Evolutionary conservation across 495 filamentous ascomycete genomes (phyloP).

Genomic region (Penicillium antarcticum): DNA sequence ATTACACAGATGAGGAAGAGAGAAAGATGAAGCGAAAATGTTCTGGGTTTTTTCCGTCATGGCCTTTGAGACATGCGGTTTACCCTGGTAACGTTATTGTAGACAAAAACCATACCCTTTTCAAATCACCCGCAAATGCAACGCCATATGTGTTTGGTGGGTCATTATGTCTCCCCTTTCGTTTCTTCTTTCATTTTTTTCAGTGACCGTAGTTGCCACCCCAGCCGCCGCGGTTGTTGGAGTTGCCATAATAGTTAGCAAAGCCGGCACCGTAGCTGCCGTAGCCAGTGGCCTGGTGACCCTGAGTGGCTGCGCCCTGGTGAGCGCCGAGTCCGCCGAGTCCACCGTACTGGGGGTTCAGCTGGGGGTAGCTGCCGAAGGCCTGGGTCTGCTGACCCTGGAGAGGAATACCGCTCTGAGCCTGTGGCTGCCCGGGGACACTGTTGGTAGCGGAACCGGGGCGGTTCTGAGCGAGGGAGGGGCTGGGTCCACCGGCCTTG

Average conservation of each 20-base stretch:
- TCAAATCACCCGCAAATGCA: constrained; percentile 35
- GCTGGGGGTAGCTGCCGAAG: constrained; percentile 74
- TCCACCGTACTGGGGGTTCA: constrained; percentile 69
- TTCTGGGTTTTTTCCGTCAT: constrained; percentile 20
- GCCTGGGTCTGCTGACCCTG: constrained; percentile 66
- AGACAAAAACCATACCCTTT: constrained; percentile 24
- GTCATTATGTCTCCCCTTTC: constrained; percentile 8
- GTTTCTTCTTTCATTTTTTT: constrained; percentile 3
- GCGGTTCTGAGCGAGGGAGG: constrained; percentile 73
- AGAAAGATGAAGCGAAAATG: constrained; percentile 26
- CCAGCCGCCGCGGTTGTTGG: constrained; percentile 15
- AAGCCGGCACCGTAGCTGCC: constrained; percentile 56
- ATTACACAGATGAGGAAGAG: constrained; percentile 43
- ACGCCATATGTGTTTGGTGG: constrained; percentile 33
- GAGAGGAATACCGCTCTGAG: constrained; percentile 61
- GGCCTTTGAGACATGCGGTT: constrained; percentile 12
- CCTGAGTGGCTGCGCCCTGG: constrained; percentile 55
- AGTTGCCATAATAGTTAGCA: constrained; percentile 66
- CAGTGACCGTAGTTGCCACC: constrained; percentile 15
- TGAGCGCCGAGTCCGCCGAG: constrained; percentile 69
- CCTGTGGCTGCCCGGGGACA: constrained; percentile 57
- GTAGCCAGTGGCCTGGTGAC: constrained; percentile 59
- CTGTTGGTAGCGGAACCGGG: constrained; percentile 83
- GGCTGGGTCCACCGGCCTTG: constrained; percentile 77
- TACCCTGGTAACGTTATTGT: constrained; percentile 3